Percentiles rank a stretch among this genome's conserved stretches.
These are phyloP conservation scores for Aspergillus avenaceus DNA, from an alignment of 495 filamentous ascomycete species.

Conservation along the genomic window DNA sequence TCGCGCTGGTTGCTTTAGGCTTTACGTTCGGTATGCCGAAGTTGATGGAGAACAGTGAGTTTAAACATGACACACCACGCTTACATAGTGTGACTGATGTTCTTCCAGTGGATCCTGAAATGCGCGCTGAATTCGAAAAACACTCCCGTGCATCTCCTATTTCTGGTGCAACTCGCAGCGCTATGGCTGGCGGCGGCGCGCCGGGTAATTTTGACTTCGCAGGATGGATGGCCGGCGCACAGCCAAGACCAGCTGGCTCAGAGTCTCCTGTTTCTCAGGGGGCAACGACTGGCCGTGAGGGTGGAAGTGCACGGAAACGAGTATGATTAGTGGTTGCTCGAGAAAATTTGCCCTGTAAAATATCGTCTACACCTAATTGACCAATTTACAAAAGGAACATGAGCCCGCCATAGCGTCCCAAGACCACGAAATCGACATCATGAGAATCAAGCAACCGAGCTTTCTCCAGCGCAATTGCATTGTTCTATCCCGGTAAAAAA, in stretches of 20 bases:
- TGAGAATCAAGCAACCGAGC: neutral
- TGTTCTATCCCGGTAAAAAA: no score
- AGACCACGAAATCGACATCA: no score
- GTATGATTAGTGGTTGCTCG: slow-evolving; percentile 13
- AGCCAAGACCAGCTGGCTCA: slow-evolving; percentile 20
- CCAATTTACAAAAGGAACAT: neutral
- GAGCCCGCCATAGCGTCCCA: no score
- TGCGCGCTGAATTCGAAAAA: slow-evolving; percentile 86
- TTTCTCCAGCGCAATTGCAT: neutral
- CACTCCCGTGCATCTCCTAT: slow-evolving; percentile 74
- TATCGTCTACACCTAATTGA: no score
- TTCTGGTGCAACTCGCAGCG: slow-evolving; percentile 38
- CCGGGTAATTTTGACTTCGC: slow-evolving; percentile 77
- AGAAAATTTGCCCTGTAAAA: no score
- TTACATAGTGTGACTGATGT: neutral
- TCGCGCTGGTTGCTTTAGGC: slow-evolving; percentile 74
- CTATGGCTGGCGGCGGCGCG: slow-evolving; percentile 33
- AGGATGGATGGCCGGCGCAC: slow-evolving; percentile 66
- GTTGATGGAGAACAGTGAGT: slow-evolving; percentile 90
- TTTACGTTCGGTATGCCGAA: slow-evolving; percentile 90
- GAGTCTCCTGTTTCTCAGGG: slow-evolving; percentile 20
- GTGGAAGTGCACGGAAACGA: slow-evolving; percentile 31
- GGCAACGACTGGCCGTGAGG: slow-evolving; percentile 33
- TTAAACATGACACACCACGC: neutral
- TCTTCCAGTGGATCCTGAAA: slow-evolving; percentile 84